These are phyloP conservation scores for Malassezia dermatis DNA, from an alignment of 1,284 basidiomycete genomes.

Conservation along the genomic window DNA sequence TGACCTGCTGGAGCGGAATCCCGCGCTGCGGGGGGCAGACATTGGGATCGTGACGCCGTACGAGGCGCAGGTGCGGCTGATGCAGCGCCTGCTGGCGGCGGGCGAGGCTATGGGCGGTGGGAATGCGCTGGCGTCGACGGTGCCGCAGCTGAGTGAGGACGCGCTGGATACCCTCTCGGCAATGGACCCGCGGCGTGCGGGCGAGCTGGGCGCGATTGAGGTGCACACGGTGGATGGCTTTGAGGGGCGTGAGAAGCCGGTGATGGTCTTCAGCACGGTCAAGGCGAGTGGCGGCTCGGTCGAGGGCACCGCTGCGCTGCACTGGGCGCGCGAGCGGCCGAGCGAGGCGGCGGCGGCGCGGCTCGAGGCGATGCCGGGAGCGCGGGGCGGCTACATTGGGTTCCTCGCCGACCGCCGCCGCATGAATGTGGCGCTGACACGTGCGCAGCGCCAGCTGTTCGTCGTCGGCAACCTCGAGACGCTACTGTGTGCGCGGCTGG, in stretches of 20 bases:
- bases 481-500: constrained; percentile 53
- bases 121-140: background rate
- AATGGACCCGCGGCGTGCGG: constrained; percentile 10
- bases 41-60: constrained; percentile 46
- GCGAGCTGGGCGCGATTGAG: constrained; percentile 57
- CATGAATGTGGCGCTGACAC: constrained; percentile 91
- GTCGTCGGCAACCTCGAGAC: constrained; percentile 74
- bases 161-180: constrained; percentile 8
- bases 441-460: constrained; percentile 77
- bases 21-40: constrained; percentile 25
- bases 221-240: constrained; percentile 87
- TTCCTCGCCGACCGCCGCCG: constrained; percentile 86
- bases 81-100: constrained; percentile 28
- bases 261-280: constrained; percentile 84
- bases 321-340: constrained; percentile 10
- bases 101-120: constrained; percentile 1
- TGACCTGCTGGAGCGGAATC: constrained; percentile 31
- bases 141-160: constrained; percentile 9
- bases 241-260: constrained; percentile 93
- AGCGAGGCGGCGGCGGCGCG: background rate
- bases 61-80: constrained; percentile 31
- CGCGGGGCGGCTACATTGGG: constrained; percentile 62
- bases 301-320: constrained; percentile 61
- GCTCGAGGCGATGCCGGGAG: constrained; percentile 13
- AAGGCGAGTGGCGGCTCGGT: constrained; percentile 52